phyloP scores from a whole-genome alignment of 352 stramenopile species.

The Globisporangium iwayamae region DNA sequence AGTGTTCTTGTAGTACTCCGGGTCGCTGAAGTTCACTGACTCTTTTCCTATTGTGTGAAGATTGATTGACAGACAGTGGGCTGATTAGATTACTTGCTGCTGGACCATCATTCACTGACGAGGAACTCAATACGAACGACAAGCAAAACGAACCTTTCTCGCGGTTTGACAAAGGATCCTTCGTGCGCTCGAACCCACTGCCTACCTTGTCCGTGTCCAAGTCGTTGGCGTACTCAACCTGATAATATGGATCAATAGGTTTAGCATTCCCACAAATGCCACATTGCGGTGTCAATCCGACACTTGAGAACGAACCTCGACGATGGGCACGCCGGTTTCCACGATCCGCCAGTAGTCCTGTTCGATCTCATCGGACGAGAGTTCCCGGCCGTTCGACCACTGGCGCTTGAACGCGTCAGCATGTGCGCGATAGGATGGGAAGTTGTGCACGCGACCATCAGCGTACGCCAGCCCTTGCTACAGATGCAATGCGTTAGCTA shows the following conservation, averaged over 20 bases:
- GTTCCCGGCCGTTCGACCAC: slow-evolving; percentile 44
- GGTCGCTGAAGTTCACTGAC: slow-evolving; percentile 46
- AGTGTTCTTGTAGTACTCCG: slow-evolving; percentile 73
- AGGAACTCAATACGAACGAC: background rate
- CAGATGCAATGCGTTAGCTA: background rate
- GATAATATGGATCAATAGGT: background rate
- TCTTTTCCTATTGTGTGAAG: slow-evolving; percentile 25
- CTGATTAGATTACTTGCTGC: background rate
- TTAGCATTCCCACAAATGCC: background rate
- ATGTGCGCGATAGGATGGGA: slow-evolving; percentile 58
- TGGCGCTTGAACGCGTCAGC: slow-evolving; percentile 49
- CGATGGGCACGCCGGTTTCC: slow-evolving; percentile 38
- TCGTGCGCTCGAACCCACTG: slow-evolving; percentile 67
- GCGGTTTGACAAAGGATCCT: slow-evolving; percentile 14
- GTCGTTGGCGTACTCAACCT: slow-evolving; percentile 91
- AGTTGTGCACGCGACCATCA: slow-evolving; percentile 33
- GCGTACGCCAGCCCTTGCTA: slow-evolving; percentile 69
- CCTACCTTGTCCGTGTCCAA: slow-evolving; percentile 78
- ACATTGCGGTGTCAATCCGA: no score
- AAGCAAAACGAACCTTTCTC: background rate
- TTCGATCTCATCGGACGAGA: slow-evolving; percentile 73
- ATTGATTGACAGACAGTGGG: background rate
- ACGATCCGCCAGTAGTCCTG: slow-evolving; percentile 89
- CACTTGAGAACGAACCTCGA: slow-evolving; percentile 20
- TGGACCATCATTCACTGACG: background rate